These are phyloP conservation scores for Lathyrus sativus DNA, from an alignment of 306 rosid species.

Conservation along the genomic window DNA sequence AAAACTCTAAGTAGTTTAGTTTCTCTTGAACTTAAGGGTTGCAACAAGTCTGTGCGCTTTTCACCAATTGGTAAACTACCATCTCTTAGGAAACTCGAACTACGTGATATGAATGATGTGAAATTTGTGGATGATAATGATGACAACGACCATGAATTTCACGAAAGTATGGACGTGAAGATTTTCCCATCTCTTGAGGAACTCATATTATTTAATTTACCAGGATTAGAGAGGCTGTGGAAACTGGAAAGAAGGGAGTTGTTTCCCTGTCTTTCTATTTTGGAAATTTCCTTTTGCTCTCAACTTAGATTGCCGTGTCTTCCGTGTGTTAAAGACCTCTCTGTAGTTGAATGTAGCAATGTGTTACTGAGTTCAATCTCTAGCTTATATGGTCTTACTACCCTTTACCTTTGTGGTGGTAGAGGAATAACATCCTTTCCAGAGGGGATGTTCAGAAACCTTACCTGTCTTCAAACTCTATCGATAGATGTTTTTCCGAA, in stretches of 20 bases:
- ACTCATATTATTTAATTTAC: fast-evolving
- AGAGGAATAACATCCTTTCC: neutral
- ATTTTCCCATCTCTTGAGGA: slow-evolving; percentile 6
- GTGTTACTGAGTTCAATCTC: slow-evolving; percentile 11
- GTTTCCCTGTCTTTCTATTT: neutral
- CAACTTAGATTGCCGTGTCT: slow-evolving; percentile 12
- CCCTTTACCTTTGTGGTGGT: fast-evolving
- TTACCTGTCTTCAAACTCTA: neutral
- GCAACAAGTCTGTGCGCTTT: neutral
- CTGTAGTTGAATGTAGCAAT: fast-evolving
- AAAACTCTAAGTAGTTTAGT: neutral
- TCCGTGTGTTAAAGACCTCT: neutral
- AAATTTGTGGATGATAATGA: neutral
- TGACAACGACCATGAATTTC: neutral
- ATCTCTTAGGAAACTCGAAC: neutral
- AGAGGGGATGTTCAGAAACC: slow-evolving; percentile 14
- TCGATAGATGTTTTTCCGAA: fast-evolving
- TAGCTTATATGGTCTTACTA: neutral
- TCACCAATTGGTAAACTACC: slow-evolving; percentile 17
- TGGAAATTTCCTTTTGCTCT: fast-evolving
- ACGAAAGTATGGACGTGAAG: neutral
- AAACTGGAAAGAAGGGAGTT: slow-evolving; percentile 8
- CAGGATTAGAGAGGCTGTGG: neutral
- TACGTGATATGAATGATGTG: fast-evolving
- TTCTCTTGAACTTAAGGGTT: neutral